Evolutionary conservation across 2,329 filamentous ascomycete species (phyloP).

Genomic region (Curvularia eragrostidis): DNA sequence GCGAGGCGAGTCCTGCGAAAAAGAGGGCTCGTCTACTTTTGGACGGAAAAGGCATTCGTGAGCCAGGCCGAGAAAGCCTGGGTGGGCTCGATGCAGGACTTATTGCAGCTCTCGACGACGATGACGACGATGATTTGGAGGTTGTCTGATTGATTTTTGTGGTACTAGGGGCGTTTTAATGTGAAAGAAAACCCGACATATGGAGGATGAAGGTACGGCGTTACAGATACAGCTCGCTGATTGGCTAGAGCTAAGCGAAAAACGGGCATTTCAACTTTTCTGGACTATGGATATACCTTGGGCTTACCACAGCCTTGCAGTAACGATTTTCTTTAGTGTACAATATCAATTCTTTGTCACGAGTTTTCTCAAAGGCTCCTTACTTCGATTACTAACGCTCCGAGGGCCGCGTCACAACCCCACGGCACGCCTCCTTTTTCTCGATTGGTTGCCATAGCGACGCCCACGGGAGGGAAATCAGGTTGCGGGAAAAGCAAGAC

Average conservation of each 20-base stretch:
- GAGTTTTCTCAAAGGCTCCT: constrained; percentile 52
- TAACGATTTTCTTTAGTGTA: constrained; percentile 31
- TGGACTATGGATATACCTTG: constrained; percentile 22
- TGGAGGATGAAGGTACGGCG: constrained; percentile 21
- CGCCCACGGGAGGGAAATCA: background rate
- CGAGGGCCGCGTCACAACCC: background rate
- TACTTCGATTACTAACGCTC: background rate
- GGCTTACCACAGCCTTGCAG: constrained; percentile 15
- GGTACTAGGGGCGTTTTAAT: constrained; percentile 8
- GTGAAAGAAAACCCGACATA: constrained; percentile 8
- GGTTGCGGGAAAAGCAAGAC: background rate
- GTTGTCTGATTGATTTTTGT: constrained; percentile 47
- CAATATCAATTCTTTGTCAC: constrained; percentile 13
- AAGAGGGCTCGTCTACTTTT: constrained; percentile 58
- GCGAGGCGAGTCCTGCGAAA: constrained; percentile 51
- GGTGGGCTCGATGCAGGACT: constrained; percentile 46
- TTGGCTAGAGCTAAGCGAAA: constrained; percentile 45
- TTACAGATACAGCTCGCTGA: constrained; percentile 30
- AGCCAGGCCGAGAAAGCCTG: constrained; percentile 57
- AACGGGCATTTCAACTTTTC: constrained; percentile 29
- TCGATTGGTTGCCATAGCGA: constrained; percentile 2
- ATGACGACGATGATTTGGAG: constrained; percentile 56
- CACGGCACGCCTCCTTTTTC: background rate
- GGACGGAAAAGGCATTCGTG: constrained; percentile 57
- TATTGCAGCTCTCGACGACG: constrained; percentile 49